These are phyloP conservation scores for Fusarium staphyleae DNA, from an alignment of 2,329 filamentous ascomycete genomes.

Conservation along the genomic window DNA sequence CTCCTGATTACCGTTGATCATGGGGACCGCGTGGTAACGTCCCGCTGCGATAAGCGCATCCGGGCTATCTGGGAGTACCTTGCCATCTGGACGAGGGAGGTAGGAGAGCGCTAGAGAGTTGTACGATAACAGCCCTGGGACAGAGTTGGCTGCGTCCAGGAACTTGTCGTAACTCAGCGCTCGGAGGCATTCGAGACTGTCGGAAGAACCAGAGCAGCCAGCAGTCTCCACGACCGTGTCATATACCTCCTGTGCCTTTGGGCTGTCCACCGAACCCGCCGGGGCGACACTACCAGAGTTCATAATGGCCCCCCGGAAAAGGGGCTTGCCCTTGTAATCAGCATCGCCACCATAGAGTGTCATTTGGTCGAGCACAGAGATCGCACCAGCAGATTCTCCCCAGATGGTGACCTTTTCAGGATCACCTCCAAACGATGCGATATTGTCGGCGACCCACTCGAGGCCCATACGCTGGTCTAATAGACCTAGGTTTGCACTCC, in stretches of 20 bases:
- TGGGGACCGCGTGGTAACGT: constrained; percentile 57
- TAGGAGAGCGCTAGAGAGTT: constrained; percentile 74
- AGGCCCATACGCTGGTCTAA: constrained; percentile 76
- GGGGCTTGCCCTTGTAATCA: constrained; percentile 74
- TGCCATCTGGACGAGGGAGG: constrained; percentile 75
- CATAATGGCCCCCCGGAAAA: constrained; percentile 84
- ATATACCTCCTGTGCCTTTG: constrained; percentile 71
- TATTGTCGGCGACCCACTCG: constrained; percentile 80
- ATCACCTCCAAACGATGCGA: constrained; percentile 79
- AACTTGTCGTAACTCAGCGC: constrained; percentile 64
- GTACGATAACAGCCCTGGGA: constrained; percentile 73
- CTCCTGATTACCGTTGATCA: constrained; percentile 75
- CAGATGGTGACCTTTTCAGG: constrained; percentile 80
- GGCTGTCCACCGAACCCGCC: constrained; percentile 67
- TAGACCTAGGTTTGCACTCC: constrained; percentile 73
- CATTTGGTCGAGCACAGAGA: constrained; percentile 81
- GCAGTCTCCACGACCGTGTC: constrained; percentile 65
- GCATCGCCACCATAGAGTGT: constrained; percentile 74
- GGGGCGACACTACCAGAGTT: constrained; percentile 71
- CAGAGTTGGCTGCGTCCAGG: constrained; percentile 71
- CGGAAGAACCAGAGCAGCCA: constrained; percentile 64
- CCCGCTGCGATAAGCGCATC: constrained; percentile 63
- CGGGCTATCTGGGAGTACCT: constrained; percentile 65
- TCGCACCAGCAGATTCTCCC: constrained; percentile 75
- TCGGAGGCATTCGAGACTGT: constrained; percentile 73